These are phyloP conservation scores for Dryadomyces sulphureus DNA, from an alignment of 2,329 filamentous ascomycete species.

Conservation along the genomic window DNA sequence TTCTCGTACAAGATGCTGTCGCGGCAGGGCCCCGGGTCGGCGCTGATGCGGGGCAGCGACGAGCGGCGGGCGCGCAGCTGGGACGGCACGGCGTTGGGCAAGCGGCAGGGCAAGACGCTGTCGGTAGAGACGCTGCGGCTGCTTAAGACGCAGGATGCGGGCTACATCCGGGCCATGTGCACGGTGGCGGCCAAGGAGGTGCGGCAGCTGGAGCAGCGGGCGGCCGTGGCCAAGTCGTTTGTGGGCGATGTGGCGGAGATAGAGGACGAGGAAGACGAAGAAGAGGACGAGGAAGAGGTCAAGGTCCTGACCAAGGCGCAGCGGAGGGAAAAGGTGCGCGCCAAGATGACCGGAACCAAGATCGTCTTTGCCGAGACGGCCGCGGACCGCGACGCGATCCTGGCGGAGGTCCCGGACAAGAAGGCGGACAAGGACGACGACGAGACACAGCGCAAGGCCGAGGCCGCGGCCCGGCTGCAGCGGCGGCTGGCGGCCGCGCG, in stretches of 20 bases:
- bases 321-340: constrained; percentile 6
- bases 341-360: constrained; percentile 21
- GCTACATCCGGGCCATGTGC: constrained; percentile 47
- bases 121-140: constrained; percentile 43
- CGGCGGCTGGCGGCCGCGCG: constrained; percentile 33
- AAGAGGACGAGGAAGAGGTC: constrained; percentile 17
- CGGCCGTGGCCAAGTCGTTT: constrained; percentile 27
- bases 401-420: constrained; percentile 16
- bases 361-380: constrained; percentile 33
- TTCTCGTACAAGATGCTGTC: constrained; percentile 60
- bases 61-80: constrained; percentile 29
- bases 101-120: constrained; percentile 41
- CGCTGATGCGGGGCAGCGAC: constrained; percentile 20
- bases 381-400: constrained; percentile 22
- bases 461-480: constrained; percentile 30
- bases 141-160: constrained; percentile 55
- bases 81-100: constrained; percentile 40
- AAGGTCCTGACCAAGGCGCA: constrained; percentile 7
- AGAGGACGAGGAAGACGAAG: constrained; percentile 15
- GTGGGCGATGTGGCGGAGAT: constrained; percentile 16
- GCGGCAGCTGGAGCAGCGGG: constrained; percentile 35
- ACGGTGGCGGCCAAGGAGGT: constrained; percentile 46
- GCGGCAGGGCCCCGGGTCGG: constrained; percentile 35
- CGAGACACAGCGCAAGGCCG: constrained; percentile 17
- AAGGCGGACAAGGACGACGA: constrained; percentile 17